Base-by-base conservation (phyloP, 306 rosid species). In the Trifolium subterraneum region DNA sequence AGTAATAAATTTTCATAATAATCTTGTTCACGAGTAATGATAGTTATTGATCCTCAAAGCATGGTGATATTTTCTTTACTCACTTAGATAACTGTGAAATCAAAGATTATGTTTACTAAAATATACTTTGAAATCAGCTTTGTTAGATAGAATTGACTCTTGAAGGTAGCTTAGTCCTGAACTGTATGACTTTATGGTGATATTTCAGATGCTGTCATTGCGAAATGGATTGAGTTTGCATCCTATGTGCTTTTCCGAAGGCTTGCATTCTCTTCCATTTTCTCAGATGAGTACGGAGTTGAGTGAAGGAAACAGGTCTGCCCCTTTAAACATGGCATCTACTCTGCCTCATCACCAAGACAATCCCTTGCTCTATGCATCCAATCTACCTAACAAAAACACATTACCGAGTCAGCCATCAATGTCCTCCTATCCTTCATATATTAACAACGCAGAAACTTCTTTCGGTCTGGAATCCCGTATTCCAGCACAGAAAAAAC, bases 191-290 rank as follows among this genome's bases (percentile, higher is more conserved):
- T 12, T 42, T 4, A 42, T 77, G 76, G 71, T 50, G 65, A 29
- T 50, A 77, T 82, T 84, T 79, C 90, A 94, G 98, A 94, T 94
- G 96, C 78, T 94, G 63, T 80, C 96, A 7, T 90, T 94, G 93
- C 91, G 95, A 82, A 87, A 91, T 45, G 96, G 96, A 51, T 82
- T 88, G 83, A 88, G 86, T 85, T 71, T 91, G 91, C 93, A 87
- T 80, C 88, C 97, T 0, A 77, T 90, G 88, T 86, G 91, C 86
- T 83, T 83, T 41, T 84, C 93, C 14, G 98, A 83, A 65, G 87
- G 58, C 10, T 27, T 87, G 76, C 90, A 78, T 68, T 73, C 89
- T 65, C 76, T 79, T 56, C 90, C 84, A 44, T 78, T 86, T 72
- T 69, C 93, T 45, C 88, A 73, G 71, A 73, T 77, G 76, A 70